Evolutionary conservation across 345 rosid genomes (phyloP).

Genomic region (Abelmoschus esculentus): DNA sequence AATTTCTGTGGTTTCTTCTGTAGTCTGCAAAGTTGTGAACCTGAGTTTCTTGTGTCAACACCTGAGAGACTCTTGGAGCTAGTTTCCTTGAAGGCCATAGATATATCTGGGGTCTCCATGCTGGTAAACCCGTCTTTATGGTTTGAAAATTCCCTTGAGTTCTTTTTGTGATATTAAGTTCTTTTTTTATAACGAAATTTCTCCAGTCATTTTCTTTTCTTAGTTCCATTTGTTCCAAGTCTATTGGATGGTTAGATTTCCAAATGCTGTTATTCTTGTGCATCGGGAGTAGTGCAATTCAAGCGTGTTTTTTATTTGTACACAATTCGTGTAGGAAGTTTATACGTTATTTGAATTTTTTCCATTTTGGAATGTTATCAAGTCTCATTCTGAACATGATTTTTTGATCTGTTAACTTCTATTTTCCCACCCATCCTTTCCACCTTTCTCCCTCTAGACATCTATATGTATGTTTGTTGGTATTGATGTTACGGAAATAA

Average conservation of each 20-base stretch:
- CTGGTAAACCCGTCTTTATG: constrained; percentile 43
- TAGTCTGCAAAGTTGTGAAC: constrained; percentile 77
- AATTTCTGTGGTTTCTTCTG: constrained; percentile 12
- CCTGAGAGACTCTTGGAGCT: constrained; percentile 89
- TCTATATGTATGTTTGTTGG: neutral
- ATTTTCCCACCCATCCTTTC: neutral
- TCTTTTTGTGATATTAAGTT: neutral
- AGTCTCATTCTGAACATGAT: neutral
- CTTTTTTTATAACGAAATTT: neutral
- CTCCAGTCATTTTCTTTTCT: neutral
- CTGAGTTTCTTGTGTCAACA: constrained; percentile 81
- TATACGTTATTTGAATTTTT: neutral
- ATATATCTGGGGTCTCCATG: constrained; percentile 59
- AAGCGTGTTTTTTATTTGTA: neutral
- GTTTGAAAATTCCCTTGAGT: neutral
- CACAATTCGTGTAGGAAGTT: neutral
- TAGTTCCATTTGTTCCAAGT: neutral
- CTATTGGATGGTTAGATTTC: too few relatives aligned
- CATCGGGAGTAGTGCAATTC: neutral
- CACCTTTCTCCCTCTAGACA: neutral
- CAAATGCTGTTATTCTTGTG: too few relatives aligned
- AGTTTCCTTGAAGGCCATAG: constrained; percentile 56
- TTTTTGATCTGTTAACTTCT: neutral
- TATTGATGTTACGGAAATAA: neutral
- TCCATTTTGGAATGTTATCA: neutral